Base-by-base conservation (phyloP, 495 filamentous ascomycete species). In the Aspergillus wentii region DNA sequence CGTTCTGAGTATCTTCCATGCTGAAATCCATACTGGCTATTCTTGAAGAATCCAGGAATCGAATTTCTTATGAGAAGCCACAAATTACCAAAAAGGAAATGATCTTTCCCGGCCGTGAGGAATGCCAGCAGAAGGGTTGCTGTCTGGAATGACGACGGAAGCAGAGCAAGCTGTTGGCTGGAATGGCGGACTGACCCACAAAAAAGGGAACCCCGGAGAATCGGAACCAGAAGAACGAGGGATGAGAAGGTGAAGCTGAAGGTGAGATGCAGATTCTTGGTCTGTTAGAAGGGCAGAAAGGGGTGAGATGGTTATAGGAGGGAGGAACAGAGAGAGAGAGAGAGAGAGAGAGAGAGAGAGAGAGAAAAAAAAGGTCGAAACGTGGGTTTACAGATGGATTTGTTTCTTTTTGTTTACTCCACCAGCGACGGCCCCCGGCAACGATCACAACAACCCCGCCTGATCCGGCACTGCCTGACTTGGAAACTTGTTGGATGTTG, bases 1-100 rank as follows among this genome's bases (percentile, higher is more conserved):
- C 71, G 59, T 85, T 87, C 59, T 88, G 85, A 21, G 65, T 76
- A 37, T 87, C 81, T 56, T 86, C 83, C 72, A 78, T 76, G 38
- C 60, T 62, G 65, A 75, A 85, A 42, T 83, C 76, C 76, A 85
- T 85, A 30, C 14, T 42, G 46, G 35, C 32, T 35, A 32, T n/a
- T n/a, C n/a, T 40, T 14, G 30, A 25, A 17, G 30, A 26, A 31
- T n/a, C n/a, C n/a, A n/a, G n/a, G n/a, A n/a, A n/a, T n/a, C n/a
- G n/a, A n/a, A n/a, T n/a, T n/a, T n/a, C n/a, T n/a, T n/a, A n/a
- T n/a, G n/a, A n/a, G n/a, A n/a, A n/a, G n/a, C n/a, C n/a, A n/a
- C n/a, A n/a, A n/a, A n/a, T n/a, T n/a, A n/a, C n/a, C n/a, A n/a
- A n/a, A 28, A 42, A 21, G 26, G 31, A 13, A 33, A 27, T 48